These are phyloP conservation scores for Kandelia obovata DNA, from an alignment of 345 rosid species.

Conservation along the genomic window DNA sequence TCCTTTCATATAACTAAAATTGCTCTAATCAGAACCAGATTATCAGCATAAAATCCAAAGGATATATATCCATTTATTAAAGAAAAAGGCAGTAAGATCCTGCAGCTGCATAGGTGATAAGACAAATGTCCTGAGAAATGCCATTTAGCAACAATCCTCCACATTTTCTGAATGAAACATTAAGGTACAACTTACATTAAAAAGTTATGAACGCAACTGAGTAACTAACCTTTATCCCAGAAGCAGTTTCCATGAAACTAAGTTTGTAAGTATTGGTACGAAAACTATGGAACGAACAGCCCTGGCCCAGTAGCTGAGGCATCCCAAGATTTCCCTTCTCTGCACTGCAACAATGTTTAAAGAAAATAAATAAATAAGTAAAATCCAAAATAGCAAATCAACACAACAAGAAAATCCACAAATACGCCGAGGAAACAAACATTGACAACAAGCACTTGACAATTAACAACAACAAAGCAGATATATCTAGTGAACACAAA, in stretches of 20 bases:
- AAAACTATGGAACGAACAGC: conserved; percentile 93
- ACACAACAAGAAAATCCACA: neutral
- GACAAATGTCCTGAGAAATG: too few species aligned
- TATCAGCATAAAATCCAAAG: too few species aligned
- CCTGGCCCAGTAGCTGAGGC: conserved; percentile 91
- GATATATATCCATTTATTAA: too few species aligned
- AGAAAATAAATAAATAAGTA: neutral
- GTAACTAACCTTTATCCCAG: conserved; percentile 74
- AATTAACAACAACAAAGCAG: neutral
- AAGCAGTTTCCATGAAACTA: conserved; percentile 94
- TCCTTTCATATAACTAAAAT: too few species aligned
- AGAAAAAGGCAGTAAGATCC: too few species aligned
- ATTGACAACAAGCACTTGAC: neutral
- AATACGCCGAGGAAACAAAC: neutral
- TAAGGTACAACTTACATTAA: neutral
- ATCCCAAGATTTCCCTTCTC: conserved; percentile 82
- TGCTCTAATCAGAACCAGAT: too few species aligned
- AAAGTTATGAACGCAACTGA: neutral
- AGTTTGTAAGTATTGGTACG: conserved; percentile 89
- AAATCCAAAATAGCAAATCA: neutral
- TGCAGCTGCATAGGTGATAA: too few species aligned
- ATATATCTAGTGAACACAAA: neutral
- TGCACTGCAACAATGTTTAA: conserved; percentile 30
- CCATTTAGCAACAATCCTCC: too few species aligned
- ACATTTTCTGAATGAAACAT: too few species aligned